Base-by-base conservation (phyloP, 495 filamentous ascomycete species). In the Symbiotaphrina buchneri region DNA sequence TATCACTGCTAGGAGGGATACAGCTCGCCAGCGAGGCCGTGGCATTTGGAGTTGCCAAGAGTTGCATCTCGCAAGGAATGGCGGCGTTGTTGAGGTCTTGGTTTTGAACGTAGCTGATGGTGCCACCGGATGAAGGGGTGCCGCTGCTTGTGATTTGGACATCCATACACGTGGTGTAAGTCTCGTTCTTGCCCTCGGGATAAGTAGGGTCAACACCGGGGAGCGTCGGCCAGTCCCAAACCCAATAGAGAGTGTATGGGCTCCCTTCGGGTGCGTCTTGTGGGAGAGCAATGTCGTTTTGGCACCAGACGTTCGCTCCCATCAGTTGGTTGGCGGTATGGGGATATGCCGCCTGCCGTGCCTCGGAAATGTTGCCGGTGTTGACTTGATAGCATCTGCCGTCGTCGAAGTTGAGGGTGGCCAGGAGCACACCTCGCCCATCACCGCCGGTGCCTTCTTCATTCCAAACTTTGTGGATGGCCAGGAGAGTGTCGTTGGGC, bases 91-190 rank as follows among this genome's bases (percentile, higher is more conserved):
- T n/a, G n/a, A n/a, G n/a, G n/a, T n/a, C n/a, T n/a, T n/a, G n/a
- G n/a, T n/a, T n/a, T n/a, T n/a, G n/a, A n/a, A n/a, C n/a, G n/a
- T n/a, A n/a, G n/a, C n/a, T n/a, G n/a, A n/a, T n/a, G n/a, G n/a
- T n/a, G n/a, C n/a, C n/a, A n/a, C n/a, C n/a, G n/a, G n/a, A n/a
- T n/a, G n/a, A n/a, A n/a, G n/a, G n/a, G n/a, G n/a, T 33, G 13
- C 13, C 15, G 1, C 27, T 19, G 30, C 27, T 32, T n/a, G 2
- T 4, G 30, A 90, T 52, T 24, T 74, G 51, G 37, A 84, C 59
- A 48, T 93, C 83, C 41, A 80, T 66, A 42, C 83, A 85, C 5
- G 72, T 71, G 0, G 78, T 83, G 46, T 91, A 93, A 35, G 71
- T 62, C 47, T 93, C 71, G 34, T 58, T 55, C 37, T 64, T 70